phyloP scores from a whole-genome alignment of 176 grass and related monocot species.

The Carex parvula region DNA sequence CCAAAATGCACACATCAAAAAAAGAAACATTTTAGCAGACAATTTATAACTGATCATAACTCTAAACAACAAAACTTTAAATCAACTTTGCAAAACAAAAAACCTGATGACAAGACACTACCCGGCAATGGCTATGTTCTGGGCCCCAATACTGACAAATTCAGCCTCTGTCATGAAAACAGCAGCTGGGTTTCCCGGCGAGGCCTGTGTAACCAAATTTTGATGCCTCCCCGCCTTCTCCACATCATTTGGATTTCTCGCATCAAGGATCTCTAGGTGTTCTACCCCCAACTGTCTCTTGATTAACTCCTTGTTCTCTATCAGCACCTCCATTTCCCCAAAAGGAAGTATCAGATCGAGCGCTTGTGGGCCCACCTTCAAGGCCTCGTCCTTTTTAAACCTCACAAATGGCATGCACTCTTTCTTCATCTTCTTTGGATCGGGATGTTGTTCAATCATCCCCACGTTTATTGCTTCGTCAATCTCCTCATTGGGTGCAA shows the following conservation, averaged over 20 bases:
- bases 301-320: constrained; percentile 56
- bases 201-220: constrained; percentile 48
- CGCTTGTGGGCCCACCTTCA: constrained; percentile 41
- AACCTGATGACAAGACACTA: neutral
- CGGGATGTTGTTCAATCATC: constrained; percentile 35
- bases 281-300: constrained; percentile 50
- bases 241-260: constrained; percentile 33
- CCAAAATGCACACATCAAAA: neutral
- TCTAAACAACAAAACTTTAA: constrained; percentile 14
- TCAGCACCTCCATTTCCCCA: constrained; percentile 54
- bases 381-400: constrained; percentile 63
- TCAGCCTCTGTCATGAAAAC: constrained; percentile 54
- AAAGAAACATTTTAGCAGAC: neutral
- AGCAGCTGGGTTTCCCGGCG: constrained; percentile 56
- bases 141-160: constrained; percentile 18
- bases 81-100: neutral
- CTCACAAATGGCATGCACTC: constrained; percentile 76
- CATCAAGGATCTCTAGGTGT: constrained; percentile 39
- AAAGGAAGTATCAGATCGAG: constrained; percentile 67
- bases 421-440: constrained; percentile 70
- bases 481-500: constrained; percentile 61
- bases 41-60: constrained; percentile 7
- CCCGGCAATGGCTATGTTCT: constrained; percentile 23
- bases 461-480: constrained; percentile 42
- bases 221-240: constrained; percentile 35